Percentiles rank a stretch among this genome's conserved stretches.
Conservation (phyloP, 2,329 filamentous ascomycete genomes). For the Didymella keratinophila region DNA sequence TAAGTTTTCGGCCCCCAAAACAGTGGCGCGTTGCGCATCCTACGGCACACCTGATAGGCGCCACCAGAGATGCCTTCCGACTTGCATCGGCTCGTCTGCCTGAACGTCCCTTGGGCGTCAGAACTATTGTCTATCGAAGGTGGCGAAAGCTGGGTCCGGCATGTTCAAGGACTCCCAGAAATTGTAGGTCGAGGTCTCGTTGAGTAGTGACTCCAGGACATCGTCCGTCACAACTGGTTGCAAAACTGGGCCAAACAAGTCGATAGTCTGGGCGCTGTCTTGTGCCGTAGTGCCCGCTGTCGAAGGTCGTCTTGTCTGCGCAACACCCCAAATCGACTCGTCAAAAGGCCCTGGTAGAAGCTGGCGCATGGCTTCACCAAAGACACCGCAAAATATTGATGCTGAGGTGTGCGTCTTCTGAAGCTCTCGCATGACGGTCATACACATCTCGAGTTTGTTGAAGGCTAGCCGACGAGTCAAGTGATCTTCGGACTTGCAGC, state of each 20-base stretch:
- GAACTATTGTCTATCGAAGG: background rate
- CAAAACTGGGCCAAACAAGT: background rate
- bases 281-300: background rate
- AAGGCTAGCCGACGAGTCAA: constrained; percentile 12
- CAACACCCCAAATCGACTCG: constrained; percentile 7
- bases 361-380: constrained; percentile 15
- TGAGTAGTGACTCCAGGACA: constrained; percentile 10
- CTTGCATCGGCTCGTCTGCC: background rate
- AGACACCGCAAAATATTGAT: constrained; percentile 16
- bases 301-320: background rate
- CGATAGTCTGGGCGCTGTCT: background rate
- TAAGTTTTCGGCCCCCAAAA: background rate
- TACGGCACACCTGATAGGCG: background rate
- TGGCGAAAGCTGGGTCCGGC: background rate
- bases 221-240: constrained; percentile 7
- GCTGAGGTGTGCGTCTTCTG: constrained; percentile 18
- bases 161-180: constrained; percentile 17
- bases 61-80: background rate
- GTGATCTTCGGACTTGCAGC: constrained; percentile 10
- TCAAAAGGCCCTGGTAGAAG: constrained; percentile 7
- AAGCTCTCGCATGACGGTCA: constrained; percentile 18
- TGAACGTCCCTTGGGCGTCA: background rate
- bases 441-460: constrained; percentile 20
- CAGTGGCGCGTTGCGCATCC: background rate
- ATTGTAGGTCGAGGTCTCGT: constrained; percentile 14